Evolutionary conservation across 768 basidiomycete genomes (phyloP).

Genomic region (Symmetrospora coprosmae): DNA sequence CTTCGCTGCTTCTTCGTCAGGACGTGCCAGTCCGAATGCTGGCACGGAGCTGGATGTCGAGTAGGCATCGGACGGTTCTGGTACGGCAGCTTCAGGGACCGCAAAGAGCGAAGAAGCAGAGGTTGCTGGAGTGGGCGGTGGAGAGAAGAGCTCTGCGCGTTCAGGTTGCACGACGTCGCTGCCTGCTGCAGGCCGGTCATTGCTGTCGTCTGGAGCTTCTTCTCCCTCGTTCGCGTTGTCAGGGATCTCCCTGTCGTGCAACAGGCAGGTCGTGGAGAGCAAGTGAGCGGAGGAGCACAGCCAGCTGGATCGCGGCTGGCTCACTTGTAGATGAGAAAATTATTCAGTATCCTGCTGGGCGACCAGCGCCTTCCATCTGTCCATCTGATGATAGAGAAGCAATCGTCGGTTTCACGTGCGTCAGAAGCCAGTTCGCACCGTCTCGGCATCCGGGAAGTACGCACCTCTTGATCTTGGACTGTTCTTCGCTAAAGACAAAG

Average conservation of each 20-base stretch:
- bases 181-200: background rate
- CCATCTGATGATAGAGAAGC: constrained; percentile 8
- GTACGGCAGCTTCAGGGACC: no score
- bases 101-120: background rate
- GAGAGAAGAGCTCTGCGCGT: background rate
- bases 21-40: no score
- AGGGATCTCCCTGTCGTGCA: no score
- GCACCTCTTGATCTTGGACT: constrained; percentile 16
- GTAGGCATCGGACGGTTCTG: no score
- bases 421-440: background rate
- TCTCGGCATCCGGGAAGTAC: no score
- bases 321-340: constrained; percentile 17
- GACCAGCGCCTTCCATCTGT: constrained; percentile 18
- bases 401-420: background rate
- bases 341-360: constrained; percentile 14
- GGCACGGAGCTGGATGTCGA: no score
- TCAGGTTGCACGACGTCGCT: background rate
- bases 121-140: background rate
- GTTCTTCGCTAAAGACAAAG: constrained; percentile 18
- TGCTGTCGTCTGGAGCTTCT: background rate
- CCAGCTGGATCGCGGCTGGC: no score
- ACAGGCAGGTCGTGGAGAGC: background rate
- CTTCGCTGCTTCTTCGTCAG: background rate
- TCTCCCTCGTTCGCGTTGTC: background rate
- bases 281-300: no score